Percentiles rank a stretch among this genome's conserved stretches.
Conservation (phyloP, 2,329 filamentous ascomycete genomes). For the Calonectria honghensis region DNA sequence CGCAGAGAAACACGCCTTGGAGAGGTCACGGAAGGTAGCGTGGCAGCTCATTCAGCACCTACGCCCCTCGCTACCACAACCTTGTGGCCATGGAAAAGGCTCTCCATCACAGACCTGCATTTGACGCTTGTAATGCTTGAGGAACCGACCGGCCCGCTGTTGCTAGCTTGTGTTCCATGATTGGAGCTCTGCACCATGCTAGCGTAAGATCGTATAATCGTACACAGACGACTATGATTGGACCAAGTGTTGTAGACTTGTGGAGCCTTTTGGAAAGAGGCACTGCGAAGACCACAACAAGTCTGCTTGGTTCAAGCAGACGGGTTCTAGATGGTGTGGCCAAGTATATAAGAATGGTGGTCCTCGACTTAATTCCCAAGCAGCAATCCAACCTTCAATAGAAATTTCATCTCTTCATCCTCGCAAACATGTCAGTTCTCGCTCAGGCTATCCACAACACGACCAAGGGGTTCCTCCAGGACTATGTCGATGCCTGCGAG, state of each 20-base stretch:
- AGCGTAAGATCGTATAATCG: constrained; percentile 16
- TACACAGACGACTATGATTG: constrained; percentile 1
- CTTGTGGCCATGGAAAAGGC: no score
- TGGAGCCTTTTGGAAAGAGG: background rate
- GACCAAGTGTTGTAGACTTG: background rate
- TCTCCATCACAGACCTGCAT: no score
- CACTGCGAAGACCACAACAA: background rate
- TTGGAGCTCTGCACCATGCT: no score
- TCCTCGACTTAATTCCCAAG: background rate
- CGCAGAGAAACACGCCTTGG: no score
- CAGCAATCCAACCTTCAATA: background rate
- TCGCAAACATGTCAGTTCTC: background rate
- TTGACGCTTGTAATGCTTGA: no score
- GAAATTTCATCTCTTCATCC: background rate
- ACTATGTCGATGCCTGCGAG: constrained; percentile 2
- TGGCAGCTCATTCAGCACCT: no score
- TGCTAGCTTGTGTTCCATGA: no score
- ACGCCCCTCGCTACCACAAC: no score
- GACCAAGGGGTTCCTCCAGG: constrained; percentile 13
- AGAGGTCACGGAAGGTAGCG: no score
- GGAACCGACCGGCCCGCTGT: no score
- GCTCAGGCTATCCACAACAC: background rate
- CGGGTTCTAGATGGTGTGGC: background rate
- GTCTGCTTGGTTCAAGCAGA: background rate
- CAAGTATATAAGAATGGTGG: background rate